Evolutionary conservation across 805 yeast species (phyloP).

Genomic region (Torulaspora maleeae): DNA sequence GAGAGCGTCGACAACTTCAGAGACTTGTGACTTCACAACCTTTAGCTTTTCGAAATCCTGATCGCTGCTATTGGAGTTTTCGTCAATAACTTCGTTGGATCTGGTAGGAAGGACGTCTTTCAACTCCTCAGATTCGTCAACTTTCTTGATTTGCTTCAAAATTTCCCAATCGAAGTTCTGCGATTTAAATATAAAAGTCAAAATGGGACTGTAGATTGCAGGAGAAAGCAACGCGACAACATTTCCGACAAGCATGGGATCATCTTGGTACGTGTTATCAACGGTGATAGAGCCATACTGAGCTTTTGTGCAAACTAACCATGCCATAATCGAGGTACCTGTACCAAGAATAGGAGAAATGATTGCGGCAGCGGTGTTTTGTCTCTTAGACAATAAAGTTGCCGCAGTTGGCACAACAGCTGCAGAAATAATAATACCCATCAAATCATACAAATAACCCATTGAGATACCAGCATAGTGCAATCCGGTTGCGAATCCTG

Average conservation of each 20-base stretch:
- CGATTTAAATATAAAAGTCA: conserved; percentile 60
- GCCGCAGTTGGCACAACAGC: conserved; percentile 76
- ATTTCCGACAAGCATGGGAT: conserved; percentile 87
- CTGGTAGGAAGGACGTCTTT: conserved; percentile 14
- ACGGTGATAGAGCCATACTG: conserved; percentile 43
- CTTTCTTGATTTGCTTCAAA: conserved; percentile 56
- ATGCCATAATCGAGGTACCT: conserved; percentile 62
- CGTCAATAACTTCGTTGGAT: conserved; percentile 8
- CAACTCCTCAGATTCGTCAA: conserved; percentile 68
- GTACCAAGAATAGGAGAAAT: conserved; percentile 78
- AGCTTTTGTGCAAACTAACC: conserved; percentile 51
- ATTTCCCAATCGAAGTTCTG: conserved; percentile 71
- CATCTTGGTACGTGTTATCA: conserved; percentile 66
- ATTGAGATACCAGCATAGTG: conserved; percentile 76
- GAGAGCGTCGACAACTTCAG: conserved; percentile 2
- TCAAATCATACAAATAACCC: conserved; percentile 82
- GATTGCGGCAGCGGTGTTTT: conserved; percentile 65
- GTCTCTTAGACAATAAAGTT: conserved; percentile 59
- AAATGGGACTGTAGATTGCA: conserved; percentile 55
- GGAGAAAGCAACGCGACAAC: conserved; percentile 79
- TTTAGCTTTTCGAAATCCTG: conserved; percentile 8
- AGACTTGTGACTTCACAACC: conserved; percentile 1
- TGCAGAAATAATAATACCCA: conserved; percentile 86
- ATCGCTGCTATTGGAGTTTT: not conserved
- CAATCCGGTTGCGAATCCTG: conserved; percentile 78